phyloP scores from a whole-genome alignment of 306 rosid genomes.

The Begonia peltatifolia region DNA sequence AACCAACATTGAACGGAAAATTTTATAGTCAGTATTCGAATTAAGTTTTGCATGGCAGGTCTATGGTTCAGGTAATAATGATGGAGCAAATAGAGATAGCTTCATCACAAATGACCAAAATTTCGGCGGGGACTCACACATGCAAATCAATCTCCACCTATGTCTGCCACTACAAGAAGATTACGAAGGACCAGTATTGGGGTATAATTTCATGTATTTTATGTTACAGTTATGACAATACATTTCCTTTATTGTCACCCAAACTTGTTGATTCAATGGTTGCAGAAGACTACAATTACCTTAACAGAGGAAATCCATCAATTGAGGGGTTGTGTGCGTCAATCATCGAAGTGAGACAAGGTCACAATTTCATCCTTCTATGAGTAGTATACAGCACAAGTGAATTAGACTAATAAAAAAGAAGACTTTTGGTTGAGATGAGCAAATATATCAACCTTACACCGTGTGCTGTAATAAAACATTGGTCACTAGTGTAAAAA shows the following conservation, averaged over 20 bases:
- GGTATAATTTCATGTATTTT: slow-evolving; percentile 33
- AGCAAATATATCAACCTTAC: too few species aligned
- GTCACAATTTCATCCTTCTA: too few species aligned
- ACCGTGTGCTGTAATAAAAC: too few species aligned
- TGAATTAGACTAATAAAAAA: too few species aligned
- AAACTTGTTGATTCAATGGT: slow-evolving; percentile 4
- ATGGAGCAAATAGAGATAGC: slow-evolving; percentile 25
- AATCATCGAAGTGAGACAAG: too few species aligned
- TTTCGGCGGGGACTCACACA: slow-evolving; percentile 39
- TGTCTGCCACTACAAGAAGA: slow-evolving; percentile 61
- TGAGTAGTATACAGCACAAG: too few species aligned
- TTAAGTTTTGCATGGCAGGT: slow-evolving; percentile 38
- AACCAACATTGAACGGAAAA: slow-evolving; percentile 5
- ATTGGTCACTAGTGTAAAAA: too few species aligned
- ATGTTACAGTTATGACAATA: neutral
- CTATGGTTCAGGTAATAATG: slow-evolving; percentile 47
- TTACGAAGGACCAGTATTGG: slow-evolving; percentile 31
- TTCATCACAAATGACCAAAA: slow-evolving; percentile 31
- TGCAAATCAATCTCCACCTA: slow-evolving; percentile 70
- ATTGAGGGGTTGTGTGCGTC: neutral
- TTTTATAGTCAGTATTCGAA: slow-evolving; percentile 25
- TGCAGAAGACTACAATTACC: slow-evolving; percentile 49
- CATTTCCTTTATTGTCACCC: neutral
- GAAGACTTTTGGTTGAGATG: too few species aligned
- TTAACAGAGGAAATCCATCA: slow-evolving; percentile 17